A percentile compares a stretch with the other conserved stretches of the same genome.
These are phyloP conservation scores for Neofusicoccum ribis DNA, from an alignment of 2,329 filamentous ascomycete species.

Conservation along the genomic window DNA sequence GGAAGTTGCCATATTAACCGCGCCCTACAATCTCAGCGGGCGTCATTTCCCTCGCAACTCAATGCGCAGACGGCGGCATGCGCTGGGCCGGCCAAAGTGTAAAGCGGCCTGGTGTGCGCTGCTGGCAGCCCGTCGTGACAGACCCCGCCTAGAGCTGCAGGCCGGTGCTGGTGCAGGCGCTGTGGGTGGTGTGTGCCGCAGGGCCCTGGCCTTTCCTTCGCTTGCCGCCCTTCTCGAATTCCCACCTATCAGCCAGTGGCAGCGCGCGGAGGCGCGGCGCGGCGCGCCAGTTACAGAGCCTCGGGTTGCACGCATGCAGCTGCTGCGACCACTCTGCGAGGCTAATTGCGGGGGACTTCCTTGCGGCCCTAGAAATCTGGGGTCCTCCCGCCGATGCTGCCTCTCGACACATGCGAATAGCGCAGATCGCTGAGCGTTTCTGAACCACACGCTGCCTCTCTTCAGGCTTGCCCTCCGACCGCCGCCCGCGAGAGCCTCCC, in stretches of 20 bases:
- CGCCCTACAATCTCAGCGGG: not conserved
- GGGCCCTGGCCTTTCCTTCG: not conserved
- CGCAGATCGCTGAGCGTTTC: not conserved
- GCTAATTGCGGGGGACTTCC: constrained; percentile 9
- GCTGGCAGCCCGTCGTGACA: not conserved
- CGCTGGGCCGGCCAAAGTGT: not conserved
- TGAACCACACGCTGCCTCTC: constrained; percentile 1
- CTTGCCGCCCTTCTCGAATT: not conserved
- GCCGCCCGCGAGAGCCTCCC: not conserved
- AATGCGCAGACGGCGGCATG: not conserved
- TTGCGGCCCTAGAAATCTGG: constrained; percentile 12
- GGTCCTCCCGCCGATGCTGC: constrained; percentile 2
- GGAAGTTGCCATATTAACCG: constrained; percentile 11
- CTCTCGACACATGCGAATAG: not conserved
- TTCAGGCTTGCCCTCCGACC: not conserved
- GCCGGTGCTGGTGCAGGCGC: not conserved
- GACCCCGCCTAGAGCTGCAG: not conserved
- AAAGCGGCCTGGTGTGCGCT: not conserved
- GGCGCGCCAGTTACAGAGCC: constrained; percentile 11
- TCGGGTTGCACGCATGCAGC: constrained; percentile 6
- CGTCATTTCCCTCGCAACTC: constrained; percentile 2
- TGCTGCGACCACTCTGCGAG: not conserved
- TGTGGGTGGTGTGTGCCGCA: not conserved
- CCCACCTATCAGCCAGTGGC: constrained; percentile 10
- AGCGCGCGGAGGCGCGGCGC: constrained; percentile 3